Evolutionary conservation across 768 basidiomycete genomes (phyloP), one percentile per base, ranked within the genome.

Genomic region (Trametes sanguinea): DNA sequence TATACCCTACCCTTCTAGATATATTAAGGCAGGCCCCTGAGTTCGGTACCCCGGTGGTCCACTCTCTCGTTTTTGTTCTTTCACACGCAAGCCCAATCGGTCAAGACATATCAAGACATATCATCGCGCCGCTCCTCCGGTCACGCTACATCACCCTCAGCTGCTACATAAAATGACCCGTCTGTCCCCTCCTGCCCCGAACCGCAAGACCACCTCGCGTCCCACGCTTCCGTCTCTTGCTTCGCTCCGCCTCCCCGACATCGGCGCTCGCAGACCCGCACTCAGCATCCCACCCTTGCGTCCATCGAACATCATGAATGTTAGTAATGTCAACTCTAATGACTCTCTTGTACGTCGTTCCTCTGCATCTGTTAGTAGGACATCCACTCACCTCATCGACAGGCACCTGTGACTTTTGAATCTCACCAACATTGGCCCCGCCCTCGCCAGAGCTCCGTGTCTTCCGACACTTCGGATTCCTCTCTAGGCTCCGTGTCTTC

Each of bases 171-270:
- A 69, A 48, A 64, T 61, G 61, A 58, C 29, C 56, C 32, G 51
- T 59, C 51, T 57, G 52, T 44, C 57, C 6, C 46, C 57, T 51
- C 57, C 14, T 50, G 45, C 47, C 55, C 54, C 66, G 61, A 67
- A 57, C 59, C 57, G 40, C 56, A 60, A 66, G 7, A 43, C 27
- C 16, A 48, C 16, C 60, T 70, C 76, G 54, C 83, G 83, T 35
- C 83, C 83, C 27, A 81, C 78, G 1, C 80, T 86, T 11, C 85
- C 85, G 13, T 75, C 85, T 10, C 76, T 86, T 10, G 81, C 76
- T 58, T 73, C 81, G 9, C 81, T 85, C 57, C 71, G 80, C 55
- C 77, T 85, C 6, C 65, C 72, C 29, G 62, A 68, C 45, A 57
- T 66, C 57, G 51, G 44, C 39, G 30, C 39, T 11, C 67, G 53